phyloP scores from a whole-genome alignment of 495 filamentous ascomycete genomes.

The Penicillium subrubescens region DNA sequence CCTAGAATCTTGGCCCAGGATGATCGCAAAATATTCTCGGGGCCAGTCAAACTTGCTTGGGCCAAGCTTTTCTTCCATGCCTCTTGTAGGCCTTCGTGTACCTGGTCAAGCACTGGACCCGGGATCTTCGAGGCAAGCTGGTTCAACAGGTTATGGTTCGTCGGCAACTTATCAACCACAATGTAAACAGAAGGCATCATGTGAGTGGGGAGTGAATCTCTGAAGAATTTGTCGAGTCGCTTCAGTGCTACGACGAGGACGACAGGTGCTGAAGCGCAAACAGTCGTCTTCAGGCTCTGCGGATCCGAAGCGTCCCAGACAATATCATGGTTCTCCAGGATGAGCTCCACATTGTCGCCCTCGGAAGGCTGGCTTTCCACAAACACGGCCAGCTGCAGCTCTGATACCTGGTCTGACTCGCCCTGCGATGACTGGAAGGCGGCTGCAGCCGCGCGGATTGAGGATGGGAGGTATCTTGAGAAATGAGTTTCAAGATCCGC shows the following conservation, averaged over 20 bases:
- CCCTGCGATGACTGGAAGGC: conserved; percentile 24
- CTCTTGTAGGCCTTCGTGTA: conserved; percentile 25
- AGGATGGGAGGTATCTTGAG: conserved; percentile 28
- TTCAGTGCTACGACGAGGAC: conserved; percentile 31
- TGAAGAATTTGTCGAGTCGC: conserved; percentile 39
- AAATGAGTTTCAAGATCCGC: conserved; percentile 36
- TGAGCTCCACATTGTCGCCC: conserved; percentile 27
- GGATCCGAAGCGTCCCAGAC: conserved; percentile 3
- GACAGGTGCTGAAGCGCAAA: conserved; percentile 24
- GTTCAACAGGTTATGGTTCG: conserved; percentile 29
- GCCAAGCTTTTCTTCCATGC: conserved; percentile 25
- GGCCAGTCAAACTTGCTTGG: conserved; percentile 28
- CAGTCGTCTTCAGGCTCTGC: conserved; percentile 4
- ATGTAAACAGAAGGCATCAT: conserved; percentile 45
- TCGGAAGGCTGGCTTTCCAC: conserved; percentile 28
- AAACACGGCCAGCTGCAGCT: conserved; percentile 31
- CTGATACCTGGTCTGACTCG: not conserved
- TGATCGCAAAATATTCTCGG: conserved; percentile 42
- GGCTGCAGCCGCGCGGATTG: conserved; percentile 28
- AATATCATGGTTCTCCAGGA: conserved; percentile 24
- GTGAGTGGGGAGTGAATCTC: conserved; percentile 41
- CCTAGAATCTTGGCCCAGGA: conserved; percentile 51
- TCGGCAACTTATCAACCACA: conserved; percentile 33
- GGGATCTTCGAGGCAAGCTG: conserved; percentile 31
- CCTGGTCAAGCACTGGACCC: conserved; percentile 16